Conservation (phyloP, 495 filamentous ascomycete species). For the Penicillium bialowiezense region DNA sequence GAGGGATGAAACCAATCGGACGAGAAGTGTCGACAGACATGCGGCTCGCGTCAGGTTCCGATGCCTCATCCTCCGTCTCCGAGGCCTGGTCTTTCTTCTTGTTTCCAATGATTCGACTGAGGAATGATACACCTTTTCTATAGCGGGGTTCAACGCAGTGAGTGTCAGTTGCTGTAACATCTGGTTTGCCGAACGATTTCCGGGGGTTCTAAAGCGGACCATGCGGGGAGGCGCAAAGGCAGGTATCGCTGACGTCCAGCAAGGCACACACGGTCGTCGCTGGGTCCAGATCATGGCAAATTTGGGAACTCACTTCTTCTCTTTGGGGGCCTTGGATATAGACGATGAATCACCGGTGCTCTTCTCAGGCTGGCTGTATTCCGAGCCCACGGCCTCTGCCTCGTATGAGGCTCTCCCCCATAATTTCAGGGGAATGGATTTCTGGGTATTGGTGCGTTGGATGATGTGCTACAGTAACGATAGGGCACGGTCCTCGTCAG, state of each 20-base stretch:
- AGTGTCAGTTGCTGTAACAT: slow-evolving; percentile 3
- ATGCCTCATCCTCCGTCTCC: slow-evolving; percentile 63
- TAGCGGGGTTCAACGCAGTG: slow-evolving; percentile 4
- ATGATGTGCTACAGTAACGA: slow-evolving; percentile 63
- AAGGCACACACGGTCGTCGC: neutral
- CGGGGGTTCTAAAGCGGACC: neutral
- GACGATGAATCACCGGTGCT: slow-evolving; percentile 40
- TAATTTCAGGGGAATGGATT: slow-evolving; percentile 63
- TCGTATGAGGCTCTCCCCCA: slow-evolving; percentile 55
- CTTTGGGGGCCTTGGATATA: slow-evolving; percentile 49
- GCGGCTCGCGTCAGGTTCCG: slow-evolving; percentile 66
- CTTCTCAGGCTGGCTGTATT: slow-evolving; percentile 37
- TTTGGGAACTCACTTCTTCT: slow-evolving; percentile 61
- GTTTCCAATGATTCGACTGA: slow-evolving; percentile 81
- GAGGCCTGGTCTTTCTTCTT: slow-evolving; percentile 63
- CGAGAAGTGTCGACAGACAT: slow-evolving; percentile 77
- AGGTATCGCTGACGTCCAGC: neutral
- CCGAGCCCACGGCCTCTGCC: slow-evolving; percentile 51
- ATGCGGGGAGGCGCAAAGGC: slow-evolving; percentile 1
- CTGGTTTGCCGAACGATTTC: neutral
- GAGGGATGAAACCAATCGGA: slow-evolving; percentile 84
- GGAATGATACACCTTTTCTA: slow-evolving; percentile 85
- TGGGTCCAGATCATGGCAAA: neutral
- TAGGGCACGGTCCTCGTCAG: slow-evolving; percentile 10
- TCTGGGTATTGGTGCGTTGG: slow-evolving; percentile 75